Percentiles rank a stretch among this genome's conserved stretches.
Evolutionary conservation across 306 rosid genomes (phyloP).

Genomic region (Quercus robur): DNA sequence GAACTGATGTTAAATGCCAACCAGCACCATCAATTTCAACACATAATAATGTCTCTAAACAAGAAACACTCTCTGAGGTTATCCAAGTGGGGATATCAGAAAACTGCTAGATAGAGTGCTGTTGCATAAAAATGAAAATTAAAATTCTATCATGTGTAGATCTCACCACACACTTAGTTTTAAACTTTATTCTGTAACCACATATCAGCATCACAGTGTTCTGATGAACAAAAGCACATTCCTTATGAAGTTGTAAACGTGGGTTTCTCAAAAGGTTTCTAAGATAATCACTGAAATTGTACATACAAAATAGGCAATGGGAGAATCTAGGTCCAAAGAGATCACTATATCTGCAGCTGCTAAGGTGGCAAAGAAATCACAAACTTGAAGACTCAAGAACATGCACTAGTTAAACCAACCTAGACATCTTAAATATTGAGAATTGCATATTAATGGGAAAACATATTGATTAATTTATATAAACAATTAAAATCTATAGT

Average conservation of each 20-base stretch:
- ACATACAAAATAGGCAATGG: not conserved
- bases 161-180: not conserved
- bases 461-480: not conserved
- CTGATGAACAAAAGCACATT: not conserved
- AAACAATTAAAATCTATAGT: not conserved
- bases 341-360: slow-evolving; percentile 6
- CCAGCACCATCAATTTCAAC: slow-evolving; percentile 1
- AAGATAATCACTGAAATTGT: not conserved
- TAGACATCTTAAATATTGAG: slow-evolving; percentile 14
- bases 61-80: not conserved
- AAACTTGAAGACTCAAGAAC: slow-evolving; percentile 9
- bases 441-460: not conserved
- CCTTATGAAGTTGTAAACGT: not conserved
- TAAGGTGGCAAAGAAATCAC: slow-evolving; percentile 15
- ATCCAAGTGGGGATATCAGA: not conserved
- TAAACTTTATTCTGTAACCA: not conserved
- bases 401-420: slow-evolving; percentile 5
- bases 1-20: slow-evolving; percentile 10
- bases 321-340: not conserved
- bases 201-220: slow-evolving; percentile 2
- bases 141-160: not conserved
- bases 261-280: not conserved
- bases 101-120: not conserved
- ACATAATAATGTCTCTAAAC: slow-evolving; percentile 1
- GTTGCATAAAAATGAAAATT: not conserved